Base-by-base conservation (phyloP, 2,329 filamentous ascomycete genomes). In the Ophiostoma sp. region DNA sequence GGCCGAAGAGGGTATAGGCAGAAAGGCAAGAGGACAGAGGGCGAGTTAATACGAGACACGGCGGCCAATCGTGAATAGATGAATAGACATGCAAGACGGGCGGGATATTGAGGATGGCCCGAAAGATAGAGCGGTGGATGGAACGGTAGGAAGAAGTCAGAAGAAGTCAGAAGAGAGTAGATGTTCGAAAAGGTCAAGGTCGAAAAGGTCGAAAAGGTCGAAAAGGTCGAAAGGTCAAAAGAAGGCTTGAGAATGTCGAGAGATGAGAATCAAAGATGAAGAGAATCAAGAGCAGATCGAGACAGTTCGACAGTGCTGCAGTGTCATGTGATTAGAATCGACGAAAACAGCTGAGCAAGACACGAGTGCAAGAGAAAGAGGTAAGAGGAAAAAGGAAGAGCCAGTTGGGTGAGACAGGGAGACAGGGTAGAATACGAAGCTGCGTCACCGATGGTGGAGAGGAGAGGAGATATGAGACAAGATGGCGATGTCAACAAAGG, bases 401-500 rank as follows among this genome's bases (percentile, higher is more conserved):
- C 38, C 16, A 11, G 27, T 2, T 55, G 45, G 60, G 42, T 64
- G 63, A 47, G 63, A 58, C 38, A 58, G 16, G 8, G 41, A 44
- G n/a, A 9, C 42, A 49, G 55, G 52, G 11, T 27, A 60, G 49
- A 55, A 55, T 55, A 60, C 27, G 18, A 60, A 58, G 45, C 38
- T 7, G 38, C 58, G 27, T 63, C 38, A 62, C 36, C 14, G n/a
- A 18, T 41, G 60, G 38, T 12, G 60, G 38, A 27, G 60, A 63
- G 60, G 4, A 18, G 4, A 63, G 44, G 60, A 18, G 60, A 18
- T 9, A 63, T 63, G 60, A 18, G 60, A 42, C 60, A 62, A 14
- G 40, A 63, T 63, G 60, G 60, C 60, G 60, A 63, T 63, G 60
- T 63, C 60, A 63, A 63, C 60, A 63, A n/a, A 16, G 60, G 42